Evolutionary conservation across 768 basidiomycete species (phyloP).

Genomic region (Russula olivacea): DNA sequence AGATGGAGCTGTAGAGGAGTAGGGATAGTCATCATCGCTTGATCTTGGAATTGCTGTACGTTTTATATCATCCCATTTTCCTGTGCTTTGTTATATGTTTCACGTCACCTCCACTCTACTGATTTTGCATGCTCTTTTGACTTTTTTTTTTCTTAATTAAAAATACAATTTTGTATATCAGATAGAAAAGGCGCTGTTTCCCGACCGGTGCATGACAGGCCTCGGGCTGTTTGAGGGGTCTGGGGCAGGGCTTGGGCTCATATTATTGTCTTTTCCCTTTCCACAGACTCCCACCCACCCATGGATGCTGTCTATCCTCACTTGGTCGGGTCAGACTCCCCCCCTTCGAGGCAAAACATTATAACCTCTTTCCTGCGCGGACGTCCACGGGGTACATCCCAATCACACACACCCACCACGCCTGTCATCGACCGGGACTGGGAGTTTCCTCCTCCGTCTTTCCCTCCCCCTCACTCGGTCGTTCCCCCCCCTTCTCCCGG

Average conservation of each 20-base stretch:
- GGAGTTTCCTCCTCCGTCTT: slow-evolving; percentile 44
- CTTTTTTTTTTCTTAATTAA: not conserved
- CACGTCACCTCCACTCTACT: not conserved
- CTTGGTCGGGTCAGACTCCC: slow-evolving; percentile 16
- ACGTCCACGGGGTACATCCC: slow-evolving; percentile 60
- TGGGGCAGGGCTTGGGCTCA: not conserved
- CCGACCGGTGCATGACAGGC: not conserved
- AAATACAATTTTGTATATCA: not conserved
- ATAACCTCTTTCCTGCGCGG: slow-evolving; percentile 67
- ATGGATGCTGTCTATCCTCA: slow-evolving; percentile 15
- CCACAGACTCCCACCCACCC: not conserved
- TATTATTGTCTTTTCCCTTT: not conserved
- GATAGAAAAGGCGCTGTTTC: not conserved
- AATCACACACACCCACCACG: slow-evolving; percentile 42
- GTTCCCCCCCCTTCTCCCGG: slow-evolving; percentile 28
- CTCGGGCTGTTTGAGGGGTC: not conserved
- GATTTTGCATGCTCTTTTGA: not conserved
- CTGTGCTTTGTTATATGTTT: slow-evolving; percentile 7
- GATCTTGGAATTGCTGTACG: slow-evolving; percentile 14
- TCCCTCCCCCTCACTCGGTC: slow-evolving; percentile 31
- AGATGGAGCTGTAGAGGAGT: slow-evolving; percentile 52
- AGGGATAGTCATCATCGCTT: not conserved
- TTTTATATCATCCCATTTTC: slow-evolving; percentile 9
- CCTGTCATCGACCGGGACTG: slow-evolving; percentile 36
- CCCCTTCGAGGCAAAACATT: slow-evolving; percentile 52